A percentile compares a stretch with the other conserved stretches of the same genome.
Evolutionary conservation across 1,284 basidiomycete genomes (phyloP).

Genomic region (Anthracocystis walkeri): DNA sequence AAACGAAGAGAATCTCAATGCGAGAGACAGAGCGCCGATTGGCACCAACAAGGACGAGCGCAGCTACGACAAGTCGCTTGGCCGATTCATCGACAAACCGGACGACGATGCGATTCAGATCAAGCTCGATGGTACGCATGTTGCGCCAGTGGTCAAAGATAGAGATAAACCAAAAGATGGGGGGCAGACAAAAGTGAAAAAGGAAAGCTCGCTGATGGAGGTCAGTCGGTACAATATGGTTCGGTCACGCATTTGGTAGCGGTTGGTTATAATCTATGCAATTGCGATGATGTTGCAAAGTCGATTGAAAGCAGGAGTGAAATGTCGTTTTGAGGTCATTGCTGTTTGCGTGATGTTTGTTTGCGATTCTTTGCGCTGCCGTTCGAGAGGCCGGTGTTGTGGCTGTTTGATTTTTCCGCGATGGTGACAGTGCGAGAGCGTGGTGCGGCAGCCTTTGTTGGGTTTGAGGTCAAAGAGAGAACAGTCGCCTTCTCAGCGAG

Average conservation of each 20-base stretch:
- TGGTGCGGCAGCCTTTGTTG: not conserved
- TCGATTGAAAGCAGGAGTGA: too few species aligned
- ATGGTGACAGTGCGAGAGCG: not conserved
- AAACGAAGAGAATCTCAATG: conserved; percentile 64
- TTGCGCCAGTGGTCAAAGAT: conserved; percentile 20
- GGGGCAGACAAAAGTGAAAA: conserved; percentile 23
- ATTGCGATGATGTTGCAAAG: not conserved
- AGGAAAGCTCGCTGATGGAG: conserved; percentile 57
- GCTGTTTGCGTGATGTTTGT: conserved; percentile 16
- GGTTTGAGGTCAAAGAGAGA: conserved; percentile 7
- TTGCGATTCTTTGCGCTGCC: conserved; percentile 15
- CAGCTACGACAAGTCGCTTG: conserved; percentile 56
- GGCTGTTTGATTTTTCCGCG: not conserved
- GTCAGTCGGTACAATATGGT: conserved; percentile 66
- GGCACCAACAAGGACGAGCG: conserved; percentile 60
- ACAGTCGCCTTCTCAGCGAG: conserved; percentile 28
- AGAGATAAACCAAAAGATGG: conserved; percentile 8
- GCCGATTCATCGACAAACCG: conserved; percentile 49
- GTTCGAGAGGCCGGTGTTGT: conserved; percentile 11
- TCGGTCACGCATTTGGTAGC: conserved; percentile 64
- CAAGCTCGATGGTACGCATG: conserved; percentile 56
- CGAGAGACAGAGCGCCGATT: conserved; percentile 59
- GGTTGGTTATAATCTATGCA: not conserved
- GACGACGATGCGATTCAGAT: conserved; percentile 61
- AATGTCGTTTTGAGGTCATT: not conserved